phyloP scores from a whole-genome alignment of 1,284 basidiomycete species.

The Trametes hirsuta region DNA sequence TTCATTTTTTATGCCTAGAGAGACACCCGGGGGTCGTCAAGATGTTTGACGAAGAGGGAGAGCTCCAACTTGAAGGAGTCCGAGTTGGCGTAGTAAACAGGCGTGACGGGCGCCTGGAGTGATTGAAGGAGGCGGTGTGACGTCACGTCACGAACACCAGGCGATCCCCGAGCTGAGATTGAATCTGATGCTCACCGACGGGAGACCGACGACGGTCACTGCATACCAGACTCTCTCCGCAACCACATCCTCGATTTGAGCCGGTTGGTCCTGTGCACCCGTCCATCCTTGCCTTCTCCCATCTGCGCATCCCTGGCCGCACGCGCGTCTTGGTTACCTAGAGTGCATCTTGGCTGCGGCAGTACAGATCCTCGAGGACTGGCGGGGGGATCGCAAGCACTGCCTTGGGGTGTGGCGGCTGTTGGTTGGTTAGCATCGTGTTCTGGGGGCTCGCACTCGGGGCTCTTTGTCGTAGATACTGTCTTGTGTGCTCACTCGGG shows the following conservation, averaged over 20 bases:
- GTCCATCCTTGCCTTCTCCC: background rate
- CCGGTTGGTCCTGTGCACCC: background rate
- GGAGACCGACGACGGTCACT: no score
- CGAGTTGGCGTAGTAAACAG: no score
- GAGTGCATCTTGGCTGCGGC: background rate
- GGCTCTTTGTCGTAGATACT: background rate
- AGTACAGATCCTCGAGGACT: background rate
- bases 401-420: background rate
- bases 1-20: no score
- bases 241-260: background rate
- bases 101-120: no score
- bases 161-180: no score
- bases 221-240: no score
- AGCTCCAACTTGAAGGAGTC: no score
- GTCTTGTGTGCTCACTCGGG: background rate
- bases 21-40: no score
- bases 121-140: no score
- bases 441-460: background rate
- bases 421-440: background rate
- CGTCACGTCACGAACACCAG: no score
- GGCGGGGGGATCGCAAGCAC: background rate
- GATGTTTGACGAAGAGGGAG: no score
- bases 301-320: background rate
- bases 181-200: no score
- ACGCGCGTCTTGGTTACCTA: background rate